A percentile compares a stretch with the other conserved stretches of the same genome.
Evolutionary conservation across 2,329 filamentous ascomycete species (phyloP).

Genomic region (Claviceps capensis): DNA sequence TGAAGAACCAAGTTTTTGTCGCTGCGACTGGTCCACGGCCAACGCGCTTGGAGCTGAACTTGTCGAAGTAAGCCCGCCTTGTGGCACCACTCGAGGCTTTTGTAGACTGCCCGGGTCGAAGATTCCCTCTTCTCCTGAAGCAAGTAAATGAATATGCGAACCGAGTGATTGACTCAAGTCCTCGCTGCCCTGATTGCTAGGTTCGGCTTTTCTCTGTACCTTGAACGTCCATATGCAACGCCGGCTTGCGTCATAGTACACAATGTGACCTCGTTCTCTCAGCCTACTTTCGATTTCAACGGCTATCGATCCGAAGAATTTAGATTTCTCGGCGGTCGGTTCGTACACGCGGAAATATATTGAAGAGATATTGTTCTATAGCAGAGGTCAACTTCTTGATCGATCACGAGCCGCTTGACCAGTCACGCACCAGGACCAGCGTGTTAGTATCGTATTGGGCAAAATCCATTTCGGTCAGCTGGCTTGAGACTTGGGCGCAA

Average conservation of each 20-base stretch:
- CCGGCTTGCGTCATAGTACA: constrained; percentile 36
- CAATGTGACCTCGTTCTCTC: constrained; percentile 38
- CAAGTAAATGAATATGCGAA: constrained; percentile 29
- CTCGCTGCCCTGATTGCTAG: constrained; percentile 10
- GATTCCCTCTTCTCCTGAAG: constrained; percentile 32
- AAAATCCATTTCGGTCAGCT: constrained; percentile 44
- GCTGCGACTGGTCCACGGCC: constrained; percentile 22
- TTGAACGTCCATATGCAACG: constrained; percentile 43
- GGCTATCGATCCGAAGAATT: constrained; percentile 30
- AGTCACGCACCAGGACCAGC: constrained; percentile 38
- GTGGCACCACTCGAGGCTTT: constrained; percentile 28
- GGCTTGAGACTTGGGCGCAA: not conserved
- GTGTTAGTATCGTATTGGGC: constrained; percentile 51
- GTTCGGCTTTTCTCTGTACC: constrained; percentile 28
- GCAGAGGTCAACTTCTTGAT: constrained; percentile 7
- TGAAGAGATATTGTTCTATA: constrained; percentile 42
- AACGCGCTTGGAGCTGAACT: constrained; percentile 31
- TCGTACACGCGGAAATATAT: constrained; percentile 43
- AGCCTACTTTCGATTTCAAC: constrained; percentile 38
- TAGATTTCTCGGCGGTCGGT: constrained; percentile 27
- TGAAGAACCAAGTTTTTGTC: constrained; percentile 9
- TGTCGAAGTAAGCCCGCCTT: constrained; percentile 29
- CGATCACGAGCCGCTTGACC: not conserved
- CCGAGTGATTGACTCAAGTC: constrained; percentile 27
- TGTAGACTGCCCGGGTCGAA: constrained; percentile 36